Conservation (phyloP, 1,284 basidiomycete species). For the Entoloma clypeatum region DNA sequence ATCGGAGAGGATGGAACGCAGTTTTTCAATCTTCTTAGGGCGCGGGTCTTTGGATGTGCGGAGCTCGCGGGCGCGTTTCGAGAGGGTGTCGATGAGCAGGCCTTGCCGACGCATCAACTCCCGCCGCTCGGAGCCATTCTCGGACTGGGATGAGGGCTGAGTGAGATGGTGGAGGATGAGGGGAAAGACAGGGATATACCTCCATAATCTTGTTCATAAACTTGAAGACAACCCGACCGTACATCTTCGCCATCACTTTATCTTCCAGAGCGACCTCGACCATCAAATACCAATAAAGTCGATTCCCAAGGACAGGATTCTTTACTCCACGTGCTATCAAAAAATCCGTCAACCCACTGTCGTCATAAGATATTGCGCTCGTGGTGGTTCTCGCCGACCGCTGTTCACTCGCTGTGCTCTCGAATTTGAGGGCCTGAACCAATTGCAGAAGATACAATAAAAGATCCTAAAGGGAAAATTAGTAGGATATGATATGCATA, state of each 20-base stretch:
- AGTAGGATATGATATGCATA: slow-evolving; percentile 5
- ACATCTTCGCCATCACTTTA: slow-evolving; percentile 85
- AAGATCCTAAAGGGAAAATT: slow-evolving; percentile 62
- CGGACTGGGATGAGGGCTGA: slow-evolving; percentile 41
- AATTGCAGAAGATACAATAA: slow-evolving; percentile 92
- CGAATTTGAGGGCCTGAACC: slow-evolving; percentile 97
- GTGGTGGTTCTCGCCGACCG: slow-evolving; percentile 62
- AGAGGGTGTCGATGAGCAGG: slow-evolving; percentile 80
- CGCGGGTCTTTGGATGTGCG: slow-evolving; percentile 89
- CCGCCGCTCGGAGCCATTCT: slow-evolving; percentile 73
- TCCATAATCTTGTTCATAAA: slow-evolving; percentile 86
- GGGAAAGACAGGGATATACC: slow-evolving; percentile 40
- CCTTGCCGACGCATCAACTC: slow-evolving; percentile 84
- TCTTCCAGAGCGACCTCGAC: slow-evolving; percentile 87
- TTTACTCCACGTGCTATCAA: slow-evolving; percentile 82
- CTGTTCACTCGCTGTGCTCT: slow-evolving; percentile 72
- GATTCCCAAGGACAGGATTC: slow-evolving; percentile 85
- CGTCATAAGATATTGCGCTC: slow-evolving; percentile 74
- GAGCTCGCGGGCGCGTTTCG: slow-evolving; percentile 81
- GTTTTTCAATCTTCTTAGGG: slow-evolving; percentile 96
- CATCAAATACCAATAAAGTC: slow-evolving; percentile 96
- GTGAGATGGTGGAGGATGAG: slow-evolving; percentile 7
- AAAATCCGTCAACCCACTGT: slow-evolving; percentile 87
- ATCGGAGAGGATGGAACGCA: slow-evolving; percentile 81
- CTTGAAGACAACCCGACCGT: slow-evolving; percentile 82